These are phyloP conservation scores for Sanguinoderma infundibulare DNA, from an alignment of 1,284 basidiomycete species.

Conservation along the genomic window DNA sequence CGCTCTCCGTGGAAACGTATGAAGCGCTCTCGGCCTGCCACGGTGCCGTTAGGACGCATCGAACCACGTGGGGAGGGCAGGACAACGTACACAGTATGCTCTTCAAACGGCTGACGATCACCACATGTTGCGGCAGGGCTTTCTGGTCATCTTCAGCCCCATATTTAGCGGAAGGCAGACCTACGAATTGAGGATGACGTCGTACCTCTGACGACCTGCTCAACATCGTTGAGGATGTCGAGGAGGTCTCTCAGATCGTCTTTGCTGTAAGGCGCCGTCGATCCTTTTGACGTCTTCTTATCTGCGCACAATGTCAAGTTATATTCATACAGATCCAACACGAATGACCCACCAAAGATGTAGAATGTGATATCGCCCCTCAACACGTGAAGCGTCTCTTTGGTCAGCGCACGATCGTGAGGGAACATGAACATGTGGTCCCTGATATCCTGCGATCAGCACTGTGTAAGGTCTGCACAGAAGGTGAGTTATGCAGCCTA, in stretches of 20 bases:
- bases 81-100: background rate
- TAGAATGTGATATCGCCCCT: conserved; percentile 5
- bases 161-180: background rate
- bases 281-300: conserved; percentile 22
- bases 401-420: background rate
- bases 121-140: background rate
- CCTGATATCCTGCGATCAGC: conserved; percentile 5
- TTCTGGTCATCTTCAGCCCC: background rate
- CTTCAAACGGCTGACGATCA: background rate
- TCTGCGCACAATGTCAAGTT: conserved; percentile 14
- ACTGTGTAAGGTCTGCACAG: background rate
- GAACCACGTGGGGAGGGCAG: too few species aligned
- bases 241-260: conserved; percentile 15
- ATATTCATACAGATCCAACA: background rate
- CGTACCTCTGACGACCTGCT: background rate
- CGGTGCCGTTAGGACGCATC: background rate
- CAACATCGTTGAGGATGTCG: conserved; percentile 8
- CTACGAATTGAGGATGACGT: background rate
- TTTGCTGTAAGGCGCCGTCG: conserved; percentile 19
- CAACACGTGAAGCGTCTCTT: conserved; percentile 3
- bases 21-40: conserved; percentile 19
- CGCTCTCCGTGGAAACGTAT: conserved; percentile 28
- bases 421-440: conserved; percentile 28
- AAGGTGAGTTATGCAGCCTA: background rate
- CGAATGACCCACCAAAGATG: conserved; percentile 13